Percentiles rank a stretch among this genome's conserved stretches.
These are phyloP conservation scores for Microbotryum lychnidis-dioicae DNA, from an alignment of 1,284 basidiomycete species.

Conservation along the genomic window DNA sequence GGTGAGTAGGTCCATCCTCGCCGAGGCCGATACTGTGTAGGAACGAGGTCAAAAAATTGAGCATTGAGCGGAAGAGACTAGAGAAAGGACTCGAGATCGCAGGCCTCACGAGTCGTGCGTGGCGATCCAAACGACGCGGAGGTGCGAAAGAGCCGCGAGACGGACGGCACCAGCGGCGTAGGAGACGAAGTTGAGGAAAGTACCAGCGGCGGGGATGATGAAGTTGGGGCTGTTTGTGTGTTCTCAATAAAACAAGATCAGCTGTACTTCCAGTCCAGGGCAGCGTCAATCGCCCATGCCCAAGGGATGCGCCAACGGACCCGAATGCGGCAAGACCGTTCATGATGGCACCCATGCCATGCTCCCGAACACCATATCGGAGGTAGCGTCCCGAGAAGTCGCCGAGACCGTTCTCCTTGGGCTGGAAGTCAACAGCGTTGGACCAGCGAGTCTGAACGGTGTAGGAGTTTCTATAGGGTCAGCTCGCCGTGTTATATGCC, in stretches of 20 bases:
- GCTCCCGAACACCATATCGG: conserved; percentile 94
- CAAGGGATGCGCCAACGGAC: no score
- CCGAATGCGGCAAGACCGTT: conserved; percentile 41
- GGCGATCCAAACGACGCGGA: conserved; percentile 88
- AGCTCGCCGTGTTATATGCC: conserved; percentile 38
- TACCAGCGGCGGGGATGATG: conserved; percentile 32
- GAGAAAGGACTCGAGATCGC: conserved; percentile 19
- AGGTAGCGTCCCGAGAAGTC: conserved; percentile 81
- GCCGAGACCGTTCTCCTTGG: conserved; percentile 73
- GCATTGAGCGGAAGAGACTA: conserved; percentile 46
- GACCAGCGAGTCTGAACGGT: conserved; percentile 61
- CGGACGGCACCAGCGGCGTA: conserved; percentile 84
- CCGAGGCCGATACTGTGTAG: conserved; percentile 40
- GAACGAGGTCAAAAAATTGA: not conserved
- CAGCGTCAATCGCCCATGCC: conserved; percentile 5
- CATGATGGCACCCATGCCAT: conserved; percentile 91
- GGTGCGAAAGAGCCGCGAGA: conserved; percentile 76
- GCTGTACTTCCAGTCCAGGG: not conserved
- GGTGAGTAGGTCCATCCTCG: conserved; percentile 94
- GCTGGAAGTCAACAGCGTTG: conserved; percentile 82
- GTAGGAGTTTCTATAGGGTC: not conserved
- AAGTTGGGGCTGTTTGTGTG: conserved; percentile 27
- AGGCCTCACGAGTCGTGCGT: conserved; percentile 44
- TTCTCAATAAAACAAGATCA: not conserved
- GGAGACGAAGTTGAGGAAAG: conserved; percentile 74